A percentile compares a stretch with the other conserved stretches of the same genome.
phyloP scores from a whole-genome alignment of 768 basidiomycete species.

The Grammothele lineata region DNA sequence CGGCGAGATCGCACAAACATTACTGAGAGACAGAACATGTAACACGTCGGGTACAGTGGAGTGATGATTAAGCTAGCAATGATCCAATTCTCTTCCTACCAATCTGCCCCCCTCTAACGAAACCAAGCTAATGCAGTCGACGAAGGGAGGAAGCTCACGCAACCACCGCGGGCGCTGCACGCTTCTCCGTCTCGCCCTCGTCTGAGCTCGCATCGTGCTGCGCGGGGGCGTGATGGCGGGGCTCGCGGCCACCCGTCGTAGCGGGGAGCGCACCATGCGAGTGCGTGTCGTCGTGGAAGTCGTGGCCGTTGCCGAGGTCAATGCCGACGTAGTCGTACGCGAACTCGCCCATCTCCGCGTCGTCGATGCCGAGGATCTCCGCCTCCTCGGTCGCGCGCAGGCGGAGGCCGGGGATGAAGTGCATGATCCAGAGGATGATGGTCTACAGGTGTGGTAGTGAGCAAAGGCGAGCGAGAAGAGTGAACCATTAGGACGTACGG shows the following conservation, averaged over 20 bases:
- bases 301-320: slow-evolving; percentile 21
- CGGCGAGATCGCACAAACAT: too few species aligned
- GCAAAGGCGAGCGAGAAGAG: background rate
- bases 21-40: too few species aligned
- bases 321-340: slow-evolving; percentile 50
- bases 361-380: slow-evolving; percentile 85
- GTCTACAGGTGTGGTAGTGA: slow-evolving; percentile 40
- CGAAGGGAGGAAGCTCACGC: too few species aligned
- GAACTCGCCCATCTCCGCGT: slow-evolving; percentile 56
- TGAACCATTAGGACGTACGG: slow-evolving; percentile 39
- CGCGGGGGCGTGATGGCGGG: slow-evolving; percentile 22
- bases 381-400: slow-evolving; percentile 63
- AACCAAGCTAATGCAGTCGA: too few species aligned
- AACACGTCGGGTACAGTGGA: too few species aligned
- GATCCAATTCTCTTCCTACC: too few species aligned
- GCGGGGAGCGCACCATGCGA: slow-evolving; percentile 28
- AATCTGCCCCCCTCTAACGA: too few species aligned
- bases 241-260: slow-evolving; percentile 31
- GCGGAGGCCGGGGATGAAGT: slow-evolving; percentile 75
- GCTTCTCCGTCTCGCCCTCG: slow-evolving; percentile 13
- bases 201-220: slow-evolving; percentile 8
- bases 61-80: too few species aligned
- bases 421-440: slow-evolving; percentile 84
- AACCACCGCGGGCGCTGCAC: too few species aligned
- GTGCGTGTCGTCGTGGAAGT: slow-evolving; percentile 26